Conservation (phyloP, 139 green algal species). For the Coelastrella sp. region DNA sequence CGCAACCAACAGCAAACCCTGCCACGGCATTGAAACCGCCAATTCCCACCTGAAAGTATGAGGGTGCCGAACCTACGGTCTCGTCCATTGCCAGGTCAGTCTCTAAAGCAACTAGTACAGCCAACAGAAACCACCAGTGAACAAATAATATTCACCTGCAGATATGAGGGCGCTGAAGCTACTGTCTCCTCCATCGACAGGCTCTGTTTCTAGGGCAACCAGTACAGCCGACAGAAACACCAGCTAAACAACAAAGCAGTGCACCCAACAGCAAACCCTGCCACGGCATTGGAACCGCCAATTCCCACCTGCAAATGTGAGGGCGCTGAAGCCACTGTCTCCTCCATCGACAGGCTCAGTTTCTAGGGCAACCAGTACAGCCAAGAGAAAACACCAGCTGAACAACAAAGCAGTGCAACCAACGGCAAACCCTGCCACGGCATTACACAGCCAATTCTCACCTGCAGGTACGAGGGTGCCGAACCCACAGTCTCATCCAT, state of each 20-base stretch:
- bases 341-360: no score
- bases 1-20: no score
- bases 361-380: no score
- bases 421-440: neutral
- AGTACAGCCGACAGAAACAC: neutral
- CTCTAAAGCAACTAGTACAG: conserved; percentile 95
- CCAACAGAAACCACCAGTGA: no score
- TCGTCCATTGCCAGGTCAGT: conserved; percentile 76
- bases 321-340: conserved; percentile 69
- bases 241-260: neutral
- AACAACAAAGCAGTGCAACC: neutral
- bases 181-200: no score
- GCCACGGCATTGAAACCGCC: neutral
- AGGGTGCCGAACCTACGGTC: conserved; percentile 64
- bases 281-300: neutral
- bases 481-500: conserved; percentile 49
- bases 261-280: neutral
- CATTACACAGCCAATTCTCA: no score
- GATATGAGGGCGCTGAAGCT: conserved; percentile 78
- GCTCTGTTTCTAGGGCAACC: no score
- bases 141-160: conserved; percentile 75
- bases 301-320: conserved; percentile 81
- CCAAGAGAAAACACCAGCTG: neutral
- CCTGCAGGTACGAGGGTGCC: conserved; percentile 24
- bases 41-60: conserved; percentile 81